These are phyloP conservation scores for Vachellia pachyceras DNA, from an alignment of 306 rosid genomes.

Conservation along the genomic window DNA sequence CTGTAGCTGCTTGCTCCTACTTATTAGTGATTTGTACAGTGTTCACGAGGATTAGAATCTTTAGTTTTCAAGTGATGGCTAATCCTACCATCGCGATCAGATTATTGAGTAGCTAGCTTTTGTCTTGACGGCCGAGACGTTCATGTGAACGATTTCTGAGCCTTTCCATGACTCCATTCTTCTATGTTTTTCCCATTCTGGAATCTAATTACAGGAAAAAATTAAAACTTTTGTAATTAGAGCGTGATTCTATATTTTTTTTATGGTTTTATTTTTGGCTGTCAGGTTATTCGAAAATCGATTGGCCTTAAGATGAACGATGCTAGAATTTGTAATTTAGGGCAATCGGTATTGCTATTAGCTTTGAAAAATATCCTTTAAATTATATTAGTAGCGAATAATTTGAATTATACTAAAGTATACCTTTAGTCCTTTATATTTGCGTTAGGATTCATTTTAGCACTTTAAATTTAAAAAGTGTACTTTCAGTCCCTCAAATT, in stretches of 20 bases:
- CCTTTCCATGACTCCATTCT: background rate
- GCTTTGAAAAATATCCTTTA: background rate
- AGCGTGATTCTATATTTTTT: background rate
- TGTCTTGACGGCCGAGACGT: constrained; percentile 19
- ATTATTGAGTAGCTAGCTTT: constrained; percentile 30
- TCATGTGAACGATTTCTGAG: constrained; percentile 26
- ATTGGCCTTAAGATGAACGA: background rate
- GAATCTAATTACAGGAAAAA: background rate
- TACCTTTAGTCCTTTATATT: too few relatives aligned
- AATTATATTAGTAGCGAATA: background rate
- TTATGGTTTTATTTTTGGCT: background rate
- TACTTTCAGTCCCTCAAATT: too few relatives aligned
- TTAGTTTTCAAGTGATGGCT: constrained; percentile 43
- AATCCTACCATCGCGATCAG: constrained; percentile 37
- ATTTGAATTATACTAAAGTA: too few relatives aligned
- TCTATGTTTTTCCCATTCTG: background rate
- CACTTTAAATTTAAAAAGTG: too few relatives aligned
- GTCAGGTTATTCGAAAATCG: background rate
- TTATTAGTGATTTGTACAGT: constrained; percentile 62
- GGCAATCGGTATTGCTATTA: background rate
- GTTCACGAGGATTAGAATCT: constrained; percentile 38
- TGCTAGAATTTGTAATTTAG: background rate
- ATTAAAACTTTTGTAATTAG: background rate
- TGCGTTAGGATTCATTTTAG: too few relatives aligned
- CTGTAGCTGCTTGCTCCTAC: constrained; percentile 37